Evolutionary conservation across 352 stramenopile species (phyloP), one percentile per base, ranked within the genome.

Genomic region (Pythium pectinolyticum): DNA sequence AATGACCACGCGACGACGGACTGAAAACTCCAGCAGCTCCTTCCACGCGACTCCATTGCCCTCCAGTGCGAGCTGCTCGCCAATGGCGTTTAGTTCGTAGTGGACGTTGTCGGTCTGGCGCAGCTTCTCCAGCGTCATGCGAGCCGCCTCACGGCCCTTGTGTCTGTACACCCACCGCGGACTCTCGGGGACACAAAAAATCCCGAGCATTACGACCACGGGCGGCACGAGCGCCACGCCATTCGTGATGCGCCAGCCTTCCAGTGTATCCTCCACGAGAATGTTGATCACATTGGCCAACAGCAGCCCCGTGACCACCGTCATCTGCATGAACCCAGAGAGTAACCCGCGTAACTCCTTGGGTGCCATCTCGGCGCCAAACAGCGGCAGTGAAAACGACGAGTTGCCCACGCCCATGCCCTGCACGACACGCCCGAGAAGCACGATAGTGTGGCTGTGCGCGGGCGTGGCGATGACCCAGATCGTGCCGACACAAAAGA

Each of bases 111-210:
- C 59, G 0, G 66, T 77, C 49, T 66, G 49, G 15, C 69, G 68
- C 3, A 86, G 41, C 3, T 55, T 50, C 43, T 77, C 63, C 9
- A 89, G 58, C 6, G 56, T 60, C 5, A 22, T 30, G 22, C 67
- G 46, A 0, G 76, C 78, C 4, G 58, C 70, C 0, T 77, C 60
- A 12, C 64, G 58, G 6, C 76, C 72, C n/a, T 75, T 74, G 27
- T 74, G 46, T 56, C 78, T 63, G 66, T 81, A 84, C 15, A 77
- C 25, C 74, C 74, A 89, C 8, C 74, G 74, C 11, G 80, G 78
- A 34, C 61, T 78, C 53, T 88, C 80, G 3, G 76, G 76, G 11
- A 89, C 66, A 15, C 54, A 79, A 50, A 73, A 77, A 48, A 86
- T 77, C 24, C 65, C 66, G 27, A 74, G 39, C 63, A 82, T 69